phyloP scores from a whole-genome alignment of 2,329 filamentous ascomycete species.

The Penicillium fuscoglaucum region DNA sequence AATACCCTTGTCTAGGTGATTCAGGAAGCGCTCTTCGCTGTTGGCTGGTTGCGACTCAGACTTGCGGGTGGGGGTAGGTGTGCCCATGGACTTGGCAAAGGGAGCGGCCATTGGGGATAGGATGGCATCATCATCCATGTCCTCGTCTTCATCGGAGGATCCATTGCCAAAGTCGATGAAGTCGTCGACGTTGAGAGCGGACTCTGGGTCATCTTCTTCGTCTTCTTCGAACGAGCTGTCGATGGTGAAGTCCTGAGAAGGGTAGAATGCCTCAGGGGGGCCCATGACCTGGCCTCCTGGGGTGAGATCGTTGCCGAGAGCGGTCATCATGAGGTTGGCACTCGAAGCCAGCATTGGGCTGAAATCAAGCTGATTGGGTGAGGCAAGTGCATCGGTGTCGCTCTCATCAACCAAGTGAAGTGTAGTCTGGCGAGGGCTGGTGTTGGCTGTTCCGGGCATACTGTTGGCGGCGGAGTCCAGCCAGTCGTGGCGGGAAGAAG shows the following conservation, averaged over 20 bases:
- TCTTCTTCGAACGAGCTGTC: conserved; percentile 63
- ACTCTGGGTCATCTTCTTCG: conserved; percentile 65
- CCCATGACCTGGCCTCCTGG: conserved; percentile 65
- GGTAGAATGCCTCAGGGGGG: conserved; percentile 73
- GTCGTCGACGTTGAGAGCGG: conserved; percentile 65
- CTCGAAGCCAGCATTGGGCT: conserved; percentile 65
- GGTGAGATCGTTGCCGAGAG: conserved; percentile 56
- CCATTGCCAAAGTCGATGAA: conserved; percentile 68
- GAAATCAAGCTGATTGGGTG: conserved; percentile 38
- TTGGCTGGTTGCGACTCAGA: conserved; percentile 32
- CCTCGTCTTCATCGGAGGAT: conserved; percentile 59
- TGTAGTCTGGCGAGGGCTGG: conserved; percentile 44
- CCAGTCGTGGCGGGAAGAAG: conserved; percentile 49
- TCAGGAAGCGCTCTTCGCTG: conserved; percentile 56
- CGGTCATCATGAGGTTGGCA: conserved; percentile 76
- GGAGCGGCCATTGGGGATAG: conserved; percentile 50
- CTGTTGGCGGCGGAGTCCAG: conserved; percentile 45
- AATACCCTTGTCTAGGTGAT: conserved; percentile 67
- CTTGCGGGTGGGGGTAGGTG: conserved; percentile 39
- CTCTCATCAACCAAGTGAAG: conserved; percentile 46
- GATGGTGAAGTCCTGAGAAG: conserved; percentile 57
- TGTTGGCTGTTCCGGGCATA: conserved; percentile 44
- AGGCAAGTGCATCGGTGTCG: conserved; percentile 45
- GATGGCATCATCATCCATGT: conserved; percentile 50
- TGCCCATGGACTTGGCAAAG: conserved; percentile 37